phyloP scores from a whole-genome alignment of 2,329 filamentous ascomycete species.

The Leptographium radiaticola region DNA sequence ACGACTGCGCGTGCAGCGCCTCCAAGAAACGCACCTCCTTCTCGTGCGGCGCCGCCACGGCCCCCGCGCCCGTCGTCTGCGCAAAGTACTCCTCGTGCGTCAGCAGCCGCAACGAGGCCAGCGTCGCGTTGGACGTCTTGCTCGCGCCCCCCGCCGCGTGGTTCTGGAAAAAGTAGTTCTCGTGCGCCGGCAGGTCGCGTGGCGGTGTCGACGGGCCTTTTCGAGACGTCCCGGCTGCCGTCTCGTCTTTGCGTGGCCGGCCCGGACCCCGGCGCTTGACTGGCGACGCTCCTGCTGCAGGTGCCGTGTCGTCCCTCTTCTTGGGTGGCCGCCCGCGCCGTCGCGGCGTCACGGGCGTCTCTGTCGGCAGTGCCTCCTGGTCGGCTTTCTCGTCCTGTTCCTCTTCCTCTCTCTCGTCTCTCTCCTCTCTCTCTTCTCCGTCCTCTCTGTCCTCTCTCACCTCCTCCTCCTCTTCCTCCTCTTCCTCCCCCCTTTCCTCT shows the following conservation, averaged over 20 bases:
- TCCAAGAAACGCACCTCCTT: slow-evolving; percentile 59
- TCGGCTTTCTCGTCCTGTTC: slow-evolving; percentile 45
- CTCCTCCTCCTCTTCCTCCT: slow-evolving; percentile 20
- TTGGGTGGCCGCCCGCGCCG: slow-evolving; percentile 20
- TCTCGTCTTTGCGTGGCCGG: slow-evolving; percentile 8
- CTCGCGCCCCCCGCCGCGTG: slow-evolving; percentile 63
- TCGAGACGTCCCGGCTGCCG: slow-evolving; percentile 4
- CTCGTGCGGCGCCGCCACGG: slow-evolving; percentile 31
- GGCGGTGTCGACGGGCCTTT: slow-evolving; percentile 54
- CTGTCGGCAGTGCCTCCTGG: slow-evolving; percentile 16
- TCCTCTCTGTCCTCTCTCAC: slow-evolving; percentile 15
- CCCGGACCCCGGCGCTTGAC: slow-evolving; percentile 9
- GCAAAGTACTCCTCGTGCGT: slow-evolving; percentile 88
- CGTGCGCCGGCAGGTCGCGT: slow-evolving; percentile 69
- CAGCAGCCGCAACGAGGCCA: slow-evolving; percentile 61
- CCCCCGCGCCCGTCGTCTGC: slow-evolving; percentile 39
- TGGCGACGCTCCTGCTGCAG: slow-evolving; percentile 25
- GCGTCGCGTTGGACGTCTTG: slow-evolving; percentile 78
- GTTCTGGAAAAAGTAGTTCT: slow-evolving; percentile 90
- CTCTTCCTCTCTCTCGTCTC: slow-evolving; percentile 35
- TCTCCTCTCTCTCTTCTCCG: slow-evolving; percentile 23
- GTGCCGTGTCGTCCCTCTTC: slow-evolving; percentile 1
- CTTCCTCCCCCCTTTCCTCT: slow-evolving; percentile 37
- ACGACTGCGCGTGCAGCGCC: slow-evolving; percentile 65
- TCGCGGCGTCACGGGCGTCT: slow-evolving; percentile 21